These are phyloP conservation scores for Fusarium anthophilum DNA, from an alignment of 2,329 filamentous ascomycete genomes.

Conservation along the genomic window DNA sequence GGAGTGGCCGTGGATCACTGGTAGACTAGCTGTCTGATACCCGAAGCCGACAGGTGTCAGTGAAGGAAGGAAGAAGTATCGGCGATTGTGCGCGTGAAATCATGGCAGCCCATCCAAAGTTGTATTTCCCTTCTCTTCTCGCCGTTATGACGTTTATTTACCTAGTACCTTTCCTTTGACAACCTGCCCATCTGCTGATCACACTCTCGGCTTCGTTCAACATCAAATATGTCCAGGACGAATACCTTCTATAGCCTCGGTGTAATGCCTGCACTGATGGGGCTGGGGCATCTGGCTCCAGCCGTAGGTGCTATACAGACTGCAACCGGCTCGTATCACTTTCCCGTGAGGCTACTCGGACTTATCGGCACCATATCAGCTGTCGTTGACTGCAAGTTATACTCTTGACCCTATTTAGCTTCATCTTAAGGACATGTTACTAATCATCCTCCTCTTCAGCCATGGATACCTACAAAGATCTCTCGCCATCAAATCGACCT, in stretches of 20 bases:
- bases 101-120: not conserved
- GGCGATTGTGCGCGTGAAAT: not conserved
- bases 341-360: constrained; percentile 4
- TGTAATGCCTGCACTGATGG: constrained; percentile 19
- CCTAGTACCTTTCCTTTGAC: not conserved
- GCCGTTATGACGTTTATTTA: not conserved
- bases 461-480: constrained; percentile 22
- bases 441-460: not conserved
- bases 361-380: constrained; percentile 17
- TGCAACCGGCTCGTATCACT: constrained; percentile 11
- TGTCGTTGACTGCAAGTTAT: constrained; percentile 6
- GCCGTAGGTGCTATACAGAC: constrained; percentile 15
- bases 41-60: not conserved
- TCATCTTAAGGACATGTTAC: not conserved
- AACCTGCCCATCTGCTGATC: not conserved
- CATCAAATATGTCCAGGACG: not conserved
- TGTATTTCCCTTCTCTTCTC: not conserved
- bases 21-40: not conserved
- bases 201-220: not conserved
- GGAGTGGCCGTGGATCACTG: not conserved
- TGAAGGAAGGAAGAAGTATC: too few relatives aligned
- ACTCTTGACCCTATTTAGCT: too few relatives aligned
- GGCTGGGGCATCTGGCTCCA: constrained; percentile 11
- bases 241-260: constrained; percentile 21
- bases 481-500: not conserved